Conservation (phyloP, 768 basidiomycete genomes). For the Kwoniella dejecticola region DNA sequence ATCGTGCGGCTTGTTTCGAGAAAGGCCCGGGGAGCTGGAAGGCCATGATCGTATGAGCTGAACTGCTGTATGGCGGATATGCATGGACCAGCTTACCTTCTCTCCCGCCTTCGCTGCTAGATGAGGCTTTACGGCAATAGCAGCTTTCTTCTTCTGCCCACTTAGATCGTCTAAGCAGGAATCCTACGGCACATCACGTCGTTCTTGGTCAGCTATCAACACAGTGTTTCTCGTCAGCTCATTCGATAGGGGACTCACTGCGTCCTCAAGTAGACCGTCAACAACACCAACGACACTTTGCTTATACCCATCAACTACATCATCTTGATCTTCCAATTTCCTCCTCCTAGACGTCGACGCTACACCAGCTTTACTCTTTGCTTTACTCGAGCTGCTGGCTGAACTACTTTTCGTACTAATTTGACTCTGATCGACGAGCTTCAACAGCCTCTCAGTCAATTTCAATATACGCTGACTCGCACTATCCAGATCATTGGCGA, state of each 20-base stretch:
- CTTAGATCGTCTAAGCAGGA: conserved; percentile 75
- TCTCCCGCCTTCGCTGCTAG: conserved; percentile 25
- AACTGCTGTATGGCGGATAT: conserved; percentile 32
- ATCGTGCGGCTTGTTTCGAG: conserved; percentile 24
- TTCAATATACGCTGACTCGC: conserved; percentile 69
- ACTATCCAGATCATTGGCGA: conserved; percentile 71
- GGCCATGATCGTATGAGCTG: not conserved
- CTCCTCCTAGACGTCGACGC: conserved; percentile 62
- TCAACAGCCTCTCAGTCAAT: conserved; percentile 68
- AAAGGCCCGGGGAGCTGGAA: conserved; percentile 33
- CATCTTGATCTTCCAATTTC: conserved; percentile 69
- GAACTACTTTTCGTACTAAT: conserved; percentile 43
- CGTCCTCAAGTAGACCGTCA: conserved; percentile 81
- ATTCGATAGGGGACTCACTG: conserved; percentile 60
- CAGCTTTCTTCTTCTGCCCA: conserved; percentile 65
- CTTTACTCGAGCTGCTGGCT: conserved; percentile 1
- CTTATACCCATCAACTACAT: conserved; percentile 80
- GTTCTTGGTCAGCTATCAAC: not conserved
- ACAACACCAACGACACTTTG: conserved; percentile 75
- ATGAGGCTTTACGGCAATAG: conserved; percentile 34
- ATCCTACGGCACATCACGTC: conserved; percentile 69
- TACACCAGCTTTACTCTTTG: not conserved
- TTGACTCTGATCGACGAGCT: conserved; percentile 56
- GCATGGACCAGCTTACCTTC: conserved; percentile 16
- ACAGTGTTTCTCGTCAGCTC: not conserved